phyloP scores from a whole-genome alignment of 2,329 filamentous ascomycete species.

The Sarocladium oryzae region DNA sequence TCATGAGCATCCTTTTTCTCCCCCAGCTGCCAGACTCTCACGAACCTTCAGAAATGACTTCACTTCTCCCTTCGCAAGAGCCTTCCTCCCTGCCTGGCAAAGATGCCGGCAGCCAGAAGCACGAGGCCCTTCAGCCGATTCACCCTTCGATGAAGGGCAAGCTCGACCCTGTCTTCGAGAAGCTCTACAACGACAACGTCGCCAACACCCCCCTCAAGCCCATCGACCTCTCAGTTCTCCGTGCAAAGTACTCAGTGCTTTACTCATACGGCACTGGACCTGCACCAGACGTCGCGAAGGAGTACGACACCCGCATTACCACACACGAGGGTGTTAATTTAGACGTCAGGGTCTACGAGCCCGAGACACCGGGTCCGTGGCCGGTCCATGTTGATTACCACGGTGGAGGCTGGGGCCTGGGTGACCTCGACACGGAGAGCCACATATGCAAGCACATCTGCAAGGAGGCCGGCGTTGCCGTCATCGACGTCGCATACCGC shows the following conservation, averaged over 20 bases:
- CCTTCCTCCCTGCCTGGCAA: not conserved
- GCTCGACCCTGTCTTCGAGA: constrained; percentile 38
- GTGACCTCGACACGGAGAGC: constrained; percentile 43
- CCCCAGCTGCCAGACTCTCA: no score
- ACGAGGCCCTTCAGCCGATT: constrained; percentile 42
- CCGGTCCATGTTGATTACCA: constrained; percentile 43
- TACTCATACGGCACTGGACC: constrained; percentile 37
- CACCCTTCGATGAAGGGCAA: constrained; percentile 37
- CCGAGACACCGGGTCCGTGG: constrained; percentile 33
- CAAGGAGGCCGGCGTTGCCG: constrained; percentile 31
- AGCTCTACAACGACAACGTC: constrained; percentile 39
- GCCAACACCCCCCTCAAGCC: constrained; percentile 32
- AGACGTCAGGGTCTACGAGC: constrained; percentile 37
- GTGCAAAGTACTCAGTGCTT: constrained; percentile 34
- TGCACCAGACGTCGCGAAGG: constrained; percentile 30
- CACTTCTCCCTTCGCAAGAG: not conserved
- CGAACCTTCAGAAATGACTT: no score
- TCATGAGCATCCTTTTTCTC: no score
- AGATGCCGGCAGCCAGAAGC: constrained; percentile 10
- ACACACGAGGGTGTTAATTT: constrained; percentile 23
- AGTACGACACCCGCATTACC: constrained; percentile 30
- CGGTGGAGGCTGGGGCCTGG: constrained; percentile 44
- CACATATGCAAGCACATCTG: constrained; percentile 41
- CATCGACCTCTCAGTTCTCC: constrained; percentile 30
- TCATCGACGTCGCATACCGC: constrained; percentile 44